A percentile compares a stretch with the other conserved stretches of the same genome.
These are phyloP conservation scores for Aspergillus neoniger DNA, from an alignment of 2,329 filamentous ascomycete genomes.

Conservation along the genomic window DNA sequence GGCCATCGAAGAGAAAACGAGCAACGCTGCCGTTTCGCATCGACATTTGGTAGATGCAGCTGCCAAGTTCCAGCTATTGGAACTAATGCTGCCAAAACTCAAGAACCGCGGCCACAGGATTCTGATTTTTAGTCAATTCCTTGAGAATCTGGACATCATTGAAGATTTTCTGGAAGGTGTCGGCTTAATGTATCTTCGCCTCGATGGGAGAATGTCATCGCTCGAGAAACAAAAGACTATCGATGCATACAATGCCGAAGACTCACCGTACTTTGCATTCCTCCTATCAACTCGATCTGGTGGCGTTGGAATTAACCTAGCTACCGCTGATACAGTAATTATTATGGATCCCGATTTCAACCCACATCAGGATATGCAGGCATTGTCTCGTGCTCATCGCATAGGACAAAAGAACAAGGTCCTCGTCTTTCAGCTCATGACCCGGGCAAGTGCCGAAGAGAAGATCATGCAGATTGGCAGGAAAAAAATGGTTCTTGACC, in stretches of 20 bases:
- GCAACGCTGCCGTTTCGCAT: slow-evolving; percentile 63
- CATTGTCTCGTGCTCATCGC: slow-evolving; percentile 87
- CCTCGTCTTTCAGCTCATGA: slow-evolving; percentile 92
- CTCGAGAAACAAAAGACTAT: slow-evolving; percentile 93
- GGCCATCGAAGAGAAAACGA: slow-evolving; percentile 80
- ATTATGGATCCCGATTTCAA: slow-evolving; percentile 98
- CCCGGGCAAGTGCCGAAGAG: slow-evolving; percentile 84
- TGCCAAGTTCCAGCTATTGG: slow-evolving; percentile 80
- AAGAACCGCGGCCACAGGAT: slow-evolving; percentile 84
- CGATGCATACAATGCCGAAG: slow-evolving; percentile 85
- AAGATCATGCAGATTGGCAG: slow-evolving; percentile 94
- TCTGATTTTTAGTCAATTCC: slow-evolving; percentile 92
- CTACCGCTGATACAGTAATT: slow-evolving; percentile 95
- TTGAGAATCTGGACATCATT: slow-evolving; percentile 80
- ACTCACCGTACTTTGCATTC: slow-evolving; percentile 84
- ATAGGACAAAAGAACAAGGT: slow-evolving; percentile 97
- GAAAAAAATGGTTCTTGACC: slow-evolving; percentile 94
- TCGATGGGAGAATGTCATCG: slow-evolving; percentile 81
- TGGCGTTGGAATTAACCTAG: slow-evolving; percentile 95
- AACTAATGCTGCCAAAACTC: slow-evolving; percentile 84
- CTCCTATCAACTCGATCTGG: slow-evolving; percentile 90
- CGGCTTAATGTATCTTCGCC: slow-evolving; percentile 70
- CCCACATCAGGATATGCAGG: slow-evolving; percentile 95
- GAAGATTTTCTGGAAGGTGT: slow-evolving; percentile 87
- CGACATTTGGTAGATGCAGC: slow-evolving; percentile 89